A percentile compares a stretch with the other conserved stretches of the same genome.
These are phyloP conservation scores for Pythium rishiriense DNA, from an alignment of 352 stramenopile species.

Conservation along the genomic window DNA sequence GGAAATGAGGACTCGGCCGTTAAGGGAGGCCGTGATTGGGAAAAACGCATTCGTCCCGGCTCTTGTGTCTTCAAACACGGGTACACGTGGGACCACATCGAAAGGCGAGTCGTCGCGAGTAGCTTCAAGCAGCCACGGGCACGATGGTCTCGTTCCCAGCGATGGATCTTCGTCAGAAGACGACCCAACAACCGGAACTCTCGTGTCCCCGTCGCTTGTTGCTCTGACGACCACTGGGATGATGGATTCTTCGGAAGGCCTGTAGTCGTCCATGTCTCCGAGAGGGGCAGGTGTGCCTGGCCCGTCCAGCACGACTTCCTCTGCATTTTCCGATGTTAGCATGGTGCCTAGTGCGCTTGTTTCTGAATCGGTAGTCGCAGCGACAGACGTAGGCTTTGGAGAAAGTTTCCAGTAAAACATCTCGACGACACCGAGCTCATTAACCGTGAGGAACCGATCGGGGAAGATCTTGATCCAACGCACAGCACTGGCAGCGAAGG, in stretches of 20 bases:
- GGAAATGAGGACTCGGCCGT: conserved; percentile 71
- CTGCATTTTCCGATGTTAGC: neutral
- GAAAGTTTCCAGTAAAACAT: conserved; percentile 83
- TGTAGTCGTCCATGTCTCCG: neutral
- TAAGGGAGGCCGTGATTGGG: conserved; percentile 64
- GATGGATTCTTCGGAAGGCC: neutral
- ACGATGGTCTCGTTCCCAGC: conserved; percentile 22
- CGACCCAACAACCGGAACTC: neutral
- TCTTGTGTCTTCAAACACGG: conserved; percentile 58
- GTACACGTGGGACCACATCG: conserved; percentile 78
- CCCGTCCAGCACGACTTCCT: neutral
- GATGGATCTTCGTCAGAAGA: conserved; percentile 2
- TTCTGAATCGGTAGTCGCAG: neutral
- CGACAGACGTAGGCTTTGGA: conserved; percentile 41
- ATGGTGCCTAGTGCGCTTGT: conserved; percentile 2
- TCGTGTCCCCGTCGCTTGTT: neutral
- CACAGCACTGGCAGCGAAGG: conserved; percentile 55
- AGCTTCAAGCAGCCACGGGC: conserved; percentile 72
- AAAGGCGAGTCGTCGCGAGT: conserved; percentile 73
- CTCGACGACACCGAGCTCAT: conserved; percentile 85
- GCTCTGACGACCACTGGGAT: conserved; percentile 5
- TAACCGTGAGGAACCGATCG: conserved; percentile 78
- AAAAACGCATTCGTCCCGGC: conserved; percentile 28
- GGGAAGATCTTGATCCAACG: conserved; percentile 70
- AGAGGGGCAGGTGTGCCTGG: conserved; percentile 18